Percentiles rank a stretch among this genome's conserved stretches.
These are phyloP conservation scores for Xylaria sp. DNA, from an alignment of 2,329 filamentous ascomycete species.

Conservation along the genomic window DNA sequence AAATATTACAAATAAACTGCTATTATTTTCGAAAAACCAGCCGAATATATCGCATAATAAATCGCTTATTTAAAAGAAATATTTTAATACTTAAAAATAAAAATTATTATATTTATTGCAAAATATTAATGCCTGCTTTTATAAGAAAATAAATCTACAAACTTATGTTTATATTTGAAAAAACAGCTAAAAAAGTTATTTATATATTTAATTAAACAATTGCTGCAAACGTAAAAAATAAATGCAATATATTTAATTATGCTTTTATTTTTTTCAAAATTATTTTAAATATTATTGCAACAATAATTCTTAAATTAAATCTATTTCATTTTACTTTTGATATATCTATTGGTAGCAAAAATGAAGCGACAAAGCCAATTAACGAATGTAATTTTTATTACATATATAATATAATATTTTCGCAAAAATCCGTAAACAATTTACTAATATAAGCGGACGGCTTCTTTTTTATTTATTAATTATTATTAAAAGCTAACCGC, in stretches of 20 bases:
- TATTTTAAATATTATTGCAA: constrained; percentile 10
- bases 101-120: constrained; percentile 10
- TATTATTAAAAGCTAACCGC: constrained; percentile 3
- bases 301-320: constrained; percentile 8
- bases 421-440: constrained; percentile 6
- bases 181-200: constrained; percentile 9
- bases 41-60: constrained; percentile 12
- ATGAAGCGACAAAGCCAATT: neutral
- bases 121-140: constrained; percentile 13
- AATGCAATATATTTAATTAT: constrained; percentile 3
- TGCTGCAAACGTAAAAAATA: neutral
- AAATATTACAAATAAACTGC: constrained; percentile 36
- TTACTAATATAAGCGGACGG: constrained; percentile 6
- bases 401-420: constrained; percentile 7
- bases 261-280: constrained; percentile 8
- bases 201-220: constrained; percentile 2
- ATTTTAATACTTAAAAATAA: constrained; percentile 13
- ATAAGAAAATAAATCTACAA: constrained; percentile 13
- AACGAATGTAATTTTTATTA: constrained; percentile 6
- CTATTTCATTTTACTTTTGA: constrained; percentile 7
- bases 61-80: constrained; percentile 7
- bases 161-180: constrained; percentile 11
- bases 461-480: constrained; percentile 6
- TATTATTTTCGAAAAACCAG: constrained; percentile 24
- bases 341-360: neutral